These are phyloP conservation scores for Kwoniella europaea DNA, from an alignment of 768 basidiomycete species.

Conservation along the genomic window DNA sequence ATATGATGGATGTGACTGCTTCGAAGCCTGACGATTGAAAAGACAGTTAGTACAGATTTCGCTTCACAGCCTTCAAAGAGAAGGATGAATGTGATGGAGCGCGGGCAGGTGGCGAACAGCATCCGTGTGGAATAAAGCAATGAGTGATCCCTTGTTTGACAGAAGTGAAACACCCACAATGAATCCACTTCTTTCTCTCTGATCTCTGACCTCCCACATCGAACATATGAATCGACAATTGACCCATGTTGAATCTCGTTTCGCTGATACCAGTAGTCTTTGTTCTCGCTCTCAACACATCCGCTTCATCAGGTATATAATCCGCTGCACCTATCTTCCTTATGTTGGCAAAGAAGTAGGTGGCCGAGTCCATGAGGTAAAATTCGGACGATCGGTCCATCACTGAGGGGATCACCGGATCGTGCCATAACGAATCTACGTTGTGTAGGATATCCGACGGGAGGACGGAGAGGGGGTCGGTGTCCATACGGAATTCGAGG, in stretches of 20 bases:
- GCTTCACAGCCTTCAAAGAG: neutral
- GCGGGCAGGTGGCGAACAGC: too few relatives aligned
- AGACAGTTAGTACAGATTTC: neutral
- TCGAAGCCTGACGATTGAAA: constrained; percentile 64
- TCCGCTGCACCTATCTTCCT: constrained; percentile 77
- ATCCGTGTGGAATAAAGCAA: neutral
- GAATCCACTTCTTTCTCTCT: constrained; percentile 68
- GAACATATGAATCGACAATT: constrained; percentile 68
- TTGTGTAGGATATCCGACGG: constrained; percentile 59
- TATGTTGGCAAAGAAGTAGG: constrained; percentile 86
- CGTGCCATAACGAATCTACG: constrained; percentile 62
- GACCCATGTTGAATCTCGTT: constrained; percentile 68
- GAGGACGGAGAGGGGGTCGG: constrained; percentile 52
- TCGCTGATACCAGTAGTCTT: constrained; percentile 91
- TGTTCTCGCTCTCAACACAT: constrained; percentile 83
- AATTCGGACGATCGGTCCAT: constrained; percentile 67
- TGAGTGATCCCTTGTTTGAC: neutral
- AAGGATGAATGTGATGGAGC: neutral
- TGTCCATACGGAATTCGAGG: constrained; percentile 60
- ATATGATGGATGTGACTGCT: constrained; percentile 78
- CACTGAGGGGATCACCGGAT: constrained; percentile 61
- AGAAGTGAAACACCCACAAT: constrained; percentile 47
- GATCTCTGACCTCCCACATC: constrained; percentile 80
- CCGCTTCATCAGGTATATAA: constrained; percentile 84
- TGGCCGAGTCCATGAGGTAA: constrained; percentile 93